These are phyloP conservation scores for Auriscalpium microsporum DNA, from an alignment of 768 basidiomycete species.

Conservation along the genomic window DNA sequence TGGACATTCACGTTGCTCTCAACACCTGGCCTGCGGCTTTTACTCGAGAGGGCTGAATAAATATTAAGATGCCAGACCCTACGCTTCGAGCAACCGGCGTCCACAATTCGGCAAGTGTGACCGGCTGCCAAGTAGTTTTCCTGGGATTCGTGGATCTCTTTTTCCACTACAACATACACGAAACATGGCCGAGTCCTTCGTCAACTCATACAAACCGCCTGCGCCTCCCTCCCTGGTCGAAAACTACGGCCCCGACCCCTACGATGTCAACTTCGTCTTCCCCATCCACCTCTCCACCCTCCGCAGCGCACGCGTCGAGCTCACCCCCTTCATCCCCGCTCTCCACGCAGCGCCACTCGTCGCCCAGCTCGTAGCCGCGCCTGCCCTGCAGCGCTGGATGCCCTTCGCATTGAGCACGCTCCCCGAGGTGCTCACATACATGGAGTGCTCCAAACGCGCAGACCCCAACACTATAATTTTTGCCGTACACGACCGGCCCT, in stretches of 20 bases:
- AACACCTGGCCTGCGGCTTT: no score
- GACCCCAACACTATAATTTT: conserved; percentile 21
- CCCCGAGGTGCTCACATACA: conserved; percentile 15
- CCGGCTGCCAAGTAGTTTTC: no score
- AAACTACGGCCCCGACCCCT: conserved; percentile 22
- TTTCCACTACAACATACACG: no score
- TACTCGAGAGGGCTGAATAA: no score
- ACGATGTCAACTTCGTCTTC: conserved; percentile 32
- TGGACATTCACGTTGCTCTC: no score
- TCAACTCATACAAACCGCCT: no score
- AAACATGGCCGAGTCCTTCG: no score
- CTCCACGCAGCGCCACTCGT: conserved; percentile 26
- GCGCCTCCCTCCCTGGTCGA: background rate
- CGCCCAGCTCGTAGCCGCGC: conserved; percentile 17
- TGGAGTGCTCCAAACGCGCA: conserved; percentile 15
- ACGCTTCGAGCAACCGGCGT: no score
- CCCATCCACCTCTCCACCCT: conserved; percentile 25
- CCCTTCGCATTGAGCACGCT: conserved; percentile 20
- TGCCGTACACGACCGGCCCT: conserved; percentile 33
- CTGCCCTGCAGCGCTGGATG: conserved; percentile 25
- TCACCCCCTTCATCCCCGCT: conserved; percentile 32
- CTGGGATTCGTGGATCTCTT: no score
- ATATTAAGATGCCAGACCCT: no score
- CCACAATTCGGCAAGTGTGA: no score
- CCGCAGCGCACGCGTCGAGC: conserved; percentile 28